Evolutionary conservation across 2,329 filamentous ascomycete species (phyloP).

Genomic region (Alternaria dauci): DNA sequence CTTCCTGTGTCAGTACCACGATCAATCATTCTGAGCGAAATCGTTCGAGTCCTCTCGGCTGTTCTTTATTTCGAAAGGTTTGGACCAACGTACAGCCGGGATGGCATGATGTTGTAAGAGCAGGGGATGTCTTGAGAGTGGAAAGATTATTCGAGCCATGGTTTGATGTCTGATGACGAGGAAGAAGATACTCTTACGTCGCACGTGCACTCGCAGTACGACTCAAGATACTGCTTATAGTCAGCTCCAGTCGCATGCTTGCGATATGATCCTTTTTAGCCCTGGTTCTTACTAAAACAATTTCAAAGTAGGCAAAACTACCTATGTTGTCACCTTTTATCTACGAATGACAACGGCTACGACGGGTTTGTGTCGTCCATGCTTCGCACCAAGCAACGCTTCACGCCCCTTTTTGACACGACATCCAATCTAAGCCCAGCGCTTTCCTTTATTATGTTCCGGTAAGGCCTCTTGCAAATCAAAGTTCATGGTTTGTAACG

Average conservation of each 20-base stretch:
- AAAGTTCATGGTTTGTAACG: not conserved
- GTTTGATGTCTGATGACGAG: not conserved
- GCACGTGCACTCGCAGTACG: not conserved
- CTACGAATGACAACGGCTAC: not conserved
- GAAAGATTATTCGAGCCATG: conserved; percentile 20
- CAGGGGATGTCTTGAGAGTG: conserved; percentile 32
- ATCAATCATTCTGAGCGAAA: not conserved
- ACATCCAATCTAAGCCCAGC: not conserved
- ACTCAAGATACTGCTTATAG: not conserved
- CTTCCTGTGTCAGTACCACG: not conserved
- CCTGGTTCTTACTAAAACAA: not conserved
- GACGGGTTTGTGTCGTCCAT: not conserved
- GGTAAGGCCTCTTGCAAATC: not conserved
- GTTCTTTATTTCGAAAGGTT: not conserved
- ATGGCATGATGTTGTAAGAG: not conserved
- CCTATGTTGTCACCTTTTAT: not conserved
- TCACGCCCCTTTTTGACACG: not conserved
- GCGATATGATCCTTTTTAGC: not conserved
- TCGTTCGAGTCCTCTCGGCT: not conserved
- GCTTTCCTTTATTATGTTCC: not conserved
- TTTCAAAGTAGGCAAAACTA: not conserved
- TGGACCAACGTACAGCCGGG: not conserved
- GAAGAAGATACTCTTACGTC: not conserved
- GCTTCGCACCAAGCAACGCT: not conserved
- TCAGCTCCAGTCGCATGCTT: not conserved